These are phyloP conservation scores for Aspergillus panamensis DNA, from an alignment of 495 filamentous ascomycete species.

Conservation along the genomic window DNA sequence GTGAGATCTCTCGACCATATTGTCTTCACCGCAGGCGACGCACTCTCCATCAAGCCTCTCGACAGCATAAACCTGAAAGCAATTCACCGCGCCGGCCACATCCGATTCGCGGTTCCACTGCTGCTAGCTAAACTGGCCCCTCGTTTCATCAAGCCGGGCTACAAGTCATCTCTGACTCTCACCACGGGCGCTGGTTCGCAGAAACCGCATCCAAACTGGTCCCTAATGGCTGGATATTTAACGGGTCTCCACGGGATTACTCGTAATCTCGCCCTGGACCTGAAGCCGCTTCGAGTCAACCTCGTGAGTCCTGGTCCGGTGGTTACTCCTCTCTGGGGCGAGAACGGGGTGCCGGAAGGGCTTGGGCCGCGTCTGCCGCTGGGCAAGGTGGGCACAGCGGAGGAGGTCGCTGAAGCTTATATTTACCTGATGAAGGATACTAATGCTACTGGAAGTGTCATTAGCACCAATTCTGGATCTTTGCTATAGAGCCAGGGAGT, in stretches of 20 bases:
- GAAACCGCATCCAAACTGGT: slow-evolving; percentile 49
- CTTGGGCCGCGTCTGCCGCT: slow-evolving; percentile 35
- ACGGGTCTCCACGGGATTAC: slow-evolving; percentile 46
- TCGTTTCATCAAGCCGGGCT: slow-evolving; percentile 40
- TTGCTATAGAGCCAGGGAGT: background rate
- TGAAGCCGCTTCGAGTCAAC: slow-evolving; percentile 63
- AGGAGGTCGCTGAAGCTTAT: slow-evolving; percentile 66
- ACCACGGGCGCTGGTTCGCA: slow-evolving; percentile 51
- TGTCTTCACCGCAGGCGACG: slow-evolving; percentile 56
- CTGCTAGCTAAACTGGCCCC: slow-evolving; percentile 51
- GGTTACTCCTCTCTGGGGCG: slow-evolving; percentile 46
- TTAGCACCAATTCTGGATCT: slow-evolving; percentile 33
- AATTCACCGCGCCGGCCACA: slow-evolving; percentile 41
- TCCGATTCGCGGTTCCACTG: slow-evolving; percentile 51
- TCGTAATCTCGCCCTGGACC: slow-evolving; percentile 54
- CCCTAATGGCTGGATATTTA: slow-evolving; percentile 39
- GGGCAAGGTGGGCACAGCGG: slow-evolving; percentile 46
- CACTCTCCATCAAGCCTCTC: slow-evolving; percentile 31
- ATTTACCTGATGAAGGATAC: slow-evolving; percentile 61
- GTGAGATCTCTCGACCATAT: slow-evolving; percentile 55
- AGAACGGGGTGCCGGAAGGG: slow-evolving; percentile 20
- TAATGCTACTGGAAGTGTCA: slow-evolving; percentile 46
- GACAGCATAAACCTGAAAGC: slow-evolving; percentile 37
- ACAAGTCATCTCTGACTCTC: slow-evolving; percentile 48
- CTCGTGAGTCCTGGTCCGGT: slow-evolving; percentile 55